Evolutionary conservation across 345 rosid genomes (phyloP).

Genomic region (Draba incana): DNA sequence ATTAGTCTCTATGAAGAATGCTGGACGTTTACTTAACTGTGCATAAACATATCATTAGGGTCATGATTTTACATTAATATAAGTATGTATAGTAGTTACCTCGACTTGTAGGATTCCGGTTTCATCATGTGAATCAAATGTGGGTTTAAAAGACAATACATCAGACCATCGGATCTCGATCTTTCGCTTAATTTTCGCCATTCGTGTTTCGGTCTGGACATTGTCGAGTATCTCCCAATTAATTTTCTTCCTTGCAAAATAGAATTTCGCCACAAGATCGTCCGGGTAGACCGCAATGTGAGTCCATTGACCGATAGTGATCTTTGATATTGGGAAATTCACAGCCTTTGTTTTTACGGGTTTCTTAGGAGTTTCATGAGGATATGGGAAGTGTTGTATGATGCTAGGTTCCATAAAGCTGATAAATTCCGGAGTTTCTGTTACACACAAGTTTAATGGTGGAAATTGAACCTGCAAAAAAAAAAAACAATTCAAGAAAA

Average conservation of each 20-base stretch:
- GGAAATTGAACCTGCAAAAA: background rate
- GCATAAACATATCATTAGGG: background rate
- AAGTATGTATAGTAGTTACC: constrained; percentile 16
- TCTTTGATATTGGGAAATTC: background rate
- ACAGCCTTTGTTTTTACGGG: background rate
- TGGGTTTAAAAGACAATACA: constrained; percentile 24
- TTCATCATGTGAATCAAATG: background rate
- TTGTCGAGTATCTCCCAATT: constrained; percentile 59
- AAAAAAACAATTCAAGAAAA: no score
- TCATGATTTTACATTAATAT: background rate
- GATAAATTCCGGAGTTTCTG: background rate
- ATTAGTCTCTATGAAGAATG: constrained; percentile 46
- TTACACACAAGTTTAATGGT: constrained; percentile 2
- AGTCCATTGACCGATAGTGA: constrained; percentile 5
- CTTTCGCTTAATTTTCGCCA: constrained; percentile 43
- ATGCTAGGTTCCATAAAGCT: background rate
- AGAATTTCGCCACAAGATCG: constrained; percentile 58
- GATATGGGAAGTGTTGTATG: background rate
- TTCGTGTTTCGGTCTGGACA: background rate
- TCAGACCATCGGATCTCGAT: constrained; percentile 45
- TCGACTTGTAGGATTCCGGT: constrained; percentile 36
- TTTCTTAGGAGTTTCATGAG: background rate
- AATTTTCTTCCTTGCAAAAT: constrained; percentile 54
- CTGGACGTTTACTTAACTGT: constrained; percentile 45
- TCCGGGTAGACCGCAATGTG: background rate